Percentiles rank a stretch among this genome's conserved stretches.
Evolutionary conservation across 768 basidiomycete species (phyloP).

Genomic region (Kwoniella mangroviensis): DNA sequence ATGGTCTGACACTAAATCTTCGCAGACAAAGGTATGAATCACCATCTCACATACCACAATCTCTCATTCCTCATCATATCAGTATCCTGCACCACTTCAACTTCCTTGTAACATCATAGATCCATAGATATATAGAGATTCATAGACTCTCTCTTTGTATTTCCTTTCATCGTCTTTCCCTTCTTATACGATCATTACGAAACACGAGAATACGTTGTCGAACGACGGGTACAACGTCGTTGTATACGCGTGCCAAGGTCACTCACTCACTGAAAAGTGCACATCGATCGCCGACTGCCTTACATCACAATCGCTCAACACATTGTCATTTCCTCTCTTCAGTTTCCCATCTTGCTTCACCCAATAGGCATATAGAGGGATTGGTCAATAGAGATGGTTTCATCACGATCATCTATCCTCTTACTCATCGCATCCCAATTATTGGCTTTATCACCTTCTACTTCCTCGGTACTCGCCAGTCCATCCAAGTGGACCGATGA

Average conservation of each 20-base stretch:
- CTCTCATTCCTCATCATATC: neutral
- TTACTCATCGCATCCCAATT: constrained; percentile 23
- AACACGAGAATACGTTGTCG: neutral
- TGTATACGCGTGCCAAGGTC: constrained; percentile 14
- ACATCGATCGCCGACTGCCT: constrained; percentile 7
- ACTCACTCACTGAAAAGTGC: neutral
- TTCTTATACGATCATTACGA: neutral
- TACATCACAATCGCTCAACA: too few relatives aligned
- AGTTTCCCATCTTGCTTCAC: neutral
- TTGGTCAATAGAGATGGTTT: constrained; percentile 7
- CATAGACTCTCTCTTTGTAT: neutral
- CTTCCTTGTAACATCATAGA: neutral
- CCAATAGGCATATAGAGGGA: neutral
- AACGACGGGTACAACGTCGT: neutral
- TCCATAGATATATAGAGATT: neutral
- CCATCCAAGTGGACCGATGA: constrained; percentile 3
- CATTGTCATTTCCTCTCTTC: neutral
- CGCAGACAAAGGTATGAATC: neutral
- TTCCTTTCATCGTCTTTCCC: neutral
- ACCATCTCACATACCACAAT: neutral
- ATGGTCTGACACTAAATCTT: neutral
- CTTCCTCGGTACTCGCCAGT: neutral
- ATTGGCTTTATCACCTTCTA: constrained; percentile 8
- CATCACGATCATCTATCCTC: constrained; percentile 15
- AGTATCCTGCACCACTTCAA: neutral